Evolutionary conservation across 179 eudicot genomes (phyloP), one percentile per base, ranked within the genome.

Genomic region (Sideroxylon spinosum): DNA sequence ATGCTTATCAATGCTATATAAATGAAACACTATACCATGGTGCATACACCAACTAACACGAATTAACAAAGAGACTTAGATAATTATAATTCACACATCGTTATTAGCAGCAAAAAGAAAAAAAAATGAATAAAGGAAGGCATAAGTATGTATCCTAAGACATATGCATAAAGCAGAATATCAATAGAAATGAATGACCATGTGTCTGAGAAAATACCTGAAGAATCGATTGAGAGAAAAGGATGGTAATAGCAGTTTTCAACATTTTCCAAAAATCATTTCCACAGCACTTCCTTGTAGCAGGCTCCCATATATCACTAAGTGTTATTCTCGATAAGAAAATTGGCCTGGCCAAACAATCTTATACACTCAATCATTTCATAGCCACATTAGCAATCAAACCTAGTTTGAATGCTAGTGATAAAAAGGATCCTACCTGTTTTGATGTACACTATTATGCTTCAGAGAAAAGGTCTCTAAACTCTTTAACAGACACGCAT

Each of bases 261-360:
- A 95, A 82, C 92, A 89, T 93, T 80, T 80, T 91, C 92, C 93
- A 90, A 55, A 87, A 74, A 85, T 90, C 85, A 80, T 91, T 95
- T 74, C 86, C 91, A 76, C 97, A 91, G 61, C 66, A 74, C 84
- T 89, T 88, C 79, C 86, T 88, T 74, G 91, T 85, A 75, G 98
- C 98, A 80, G 98, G 98, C 83, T 87, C 86, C 97, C 97, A 95
- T 76, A 95, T 86, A 86, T 95, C 98, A 85, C 86, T 80, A 69
- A 95, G 93, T 78, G 98, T 85, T 76, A 93, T 87, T 86, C 98
- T 93, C 65, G 97, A 86, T 81, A 95, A 82, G 76, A 81, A 91
- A 72, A 85, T 90, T 60, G 95, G 98, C 89, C 98, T 95, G 90
- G 82, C 77, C 26, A 78, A 77, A 59, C 55, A 71, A 73, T 14